Base-by-base conservation (phyloP, 345 rosid genomes). In the Acer negundo region DNA sequence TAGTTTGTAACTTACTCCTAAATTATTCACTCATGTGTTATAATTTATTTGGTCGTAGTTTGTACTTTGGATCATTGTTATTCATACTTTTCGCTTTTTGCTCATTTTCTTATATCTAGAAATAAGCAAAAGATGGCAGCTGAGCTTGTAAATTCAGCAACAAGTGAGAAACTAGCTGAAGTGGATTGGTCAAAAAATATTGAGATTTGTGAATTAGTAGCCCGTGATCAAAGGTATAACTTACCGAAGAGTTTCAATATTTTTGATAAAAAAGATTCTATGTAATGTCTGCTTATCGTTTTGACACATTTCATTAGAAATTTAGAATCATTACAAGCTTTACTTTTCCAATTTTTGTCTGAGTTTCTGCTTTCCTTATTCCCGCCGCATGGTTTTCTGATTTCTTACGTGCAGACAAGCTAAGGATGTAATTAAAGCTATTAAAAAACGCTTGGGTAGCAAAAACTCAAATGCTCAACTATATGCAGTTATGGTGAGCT, bases 171-270 rank as follows among this genome's bases (percentile, higher is more conserved):
- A 85, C 89, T 96, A 78, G 35, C 85, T 68, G 98, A 96, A 82
- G 80, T 94, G 72, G 92, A 96, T 79, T 96, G 99, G 99, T 80
- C 89, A 53, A 96, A 92, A 83, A 92, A 89, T 82, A 96, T 96
- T 73, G 90, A 93, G 87, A 91, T 93, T 77, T 96, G 99, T 77
- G 99, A 96, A 88, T 77, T 89, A 72, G 93, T 88, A 42, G 89
- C 97, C 22, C 85, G 74, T 62, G 97, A 93, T 82, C 92, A 87
- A 73, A 91, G 94, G 98, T 93, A 87, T 62, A 62, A 19, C 51
- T 67, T 80, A 17, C 40, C 49, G 17, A 9, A 22, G 67, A 65
- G 15, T 49, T 77, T 71, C 8, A 13, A 7, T 11, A 22, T 58
- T 77, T 63, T 47, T 10, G 8, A 3, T 44, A 7, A 59, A 19